phyloP scores from a whole-genome alignment of 2,329 filamentous ascomycete species.

The Gaeumannomyces tritici region DNA sequence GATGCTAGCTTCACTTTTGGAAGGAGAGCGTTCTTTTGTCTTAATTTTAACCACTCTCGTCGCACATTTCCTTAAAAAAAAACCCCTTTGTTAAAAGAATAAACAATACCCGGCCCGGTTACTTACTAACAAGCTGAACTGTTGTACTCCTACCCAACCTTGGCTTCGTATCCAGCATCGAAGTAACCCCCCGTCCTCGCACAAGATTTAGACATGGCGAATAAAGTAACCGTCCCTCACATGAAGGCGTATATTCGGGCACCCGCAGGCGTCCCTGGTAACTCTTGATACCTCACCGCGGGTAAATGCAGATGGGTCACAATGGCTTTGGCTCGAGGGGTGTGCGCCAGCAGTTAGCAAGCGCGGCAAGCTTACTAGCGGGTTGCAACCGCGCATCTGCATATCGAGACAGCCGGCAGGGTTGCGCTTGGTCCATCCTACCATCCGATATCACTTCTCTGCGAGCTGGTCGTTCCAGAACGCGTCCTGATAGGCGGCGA shows the following conservation, averaged over 20 bases:
- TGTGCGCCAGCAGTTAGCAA: too few species aligned
- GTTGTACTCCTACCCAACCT: neutral
- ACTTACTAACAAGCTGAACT: neutral
- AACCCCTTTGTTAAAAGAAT: neutral
- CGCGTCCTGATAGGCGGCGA: too few species aligned
- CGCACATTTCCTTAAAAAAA: neutral
- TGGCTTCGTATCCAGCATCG: neutral
- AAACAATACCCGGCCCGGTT: neutral
- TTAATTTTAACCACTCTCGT: neutral
- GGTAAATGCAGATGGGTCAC: neutral
- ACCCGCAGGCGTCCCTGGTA: neutral
- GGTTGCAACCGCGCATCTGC: neutral
- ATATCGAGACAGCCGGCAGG: neutral
- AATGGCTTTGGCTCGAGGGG: neutral
- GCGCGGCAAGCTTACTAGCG: too few species aligned
- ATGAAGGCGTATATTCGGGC: neutral
- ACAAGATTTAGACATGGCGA: neutral
- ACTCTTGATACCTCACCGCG: too few species aligned
- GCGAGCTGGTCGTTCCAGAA: too few species aligned
- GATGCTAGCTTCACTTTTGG: neutral
- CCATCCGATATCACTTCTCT: too few species aligned
- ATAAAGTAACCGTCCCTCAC: neutral
- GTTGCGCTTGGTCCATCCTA: too few species aligned
- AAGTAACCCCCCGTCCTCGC: neutral
- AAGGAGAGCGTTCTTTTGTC: neutral